Base-by-base conservation (phyloP, 2,329 filamentous ascomycete species). In the Helminthosporium solani region DNA sequence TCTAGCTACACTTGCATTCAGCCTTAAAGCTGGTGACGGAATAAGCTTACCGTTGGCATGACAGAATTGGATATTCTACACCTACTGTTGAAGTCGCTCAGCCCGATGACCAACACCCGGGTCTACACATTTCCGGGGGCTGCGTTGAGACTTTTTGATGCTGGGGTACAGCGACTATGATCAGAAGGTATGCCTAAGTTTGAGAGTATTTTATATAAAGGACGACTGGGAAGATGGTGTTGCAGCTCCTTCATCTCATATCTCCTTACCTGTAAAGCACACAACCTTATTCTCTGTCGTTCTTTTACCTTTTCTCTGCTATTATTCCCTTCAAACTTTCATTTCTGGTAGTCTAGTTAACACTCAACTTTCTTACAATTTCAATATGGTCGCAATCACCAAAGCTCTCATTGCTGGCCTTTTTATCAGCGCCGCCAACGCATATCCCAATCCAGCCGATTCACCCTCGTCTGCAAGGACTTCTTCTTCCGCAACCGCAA, bases 341-440 rank as follows among this genome's bases (percentile, higher is more conserved):
- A 37, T 49, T 36, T 36, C 47, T 46, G 19, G 25, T 40, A 40
- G 34, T 40, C 53, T 54, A 35, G 30, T 49, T 56, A 61, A 52
- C 37, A 44, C 55, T 42, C 33, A 31, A 53, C 51, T 47, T 50
- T 52, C 52, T 58, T 9, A 25, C n/a, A 25, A 6, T 25, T 42
- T 55, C 52, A 68, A 52, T 57, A 72, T 71, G 69, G 50, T 64
- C 56, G 51, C 56, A 50, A 56, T 67, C 54, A 60, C 56, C 36
- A 71, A 68, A 44, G 35, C 66, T 49, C 28, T 70, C 52, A 41
- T 71, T 47, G 59, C 62, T 38, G 58, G 58, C 40, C 60, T 71
- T 38, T 61, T 63, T 36, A 35, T 64, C 28, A 52, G 58, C 43
- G 60, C 64, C 19, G 64, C 61, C 18, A 58, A 67, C 9, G 69